Conservation (phyloP, 805 yeast genomes). For the Metschnikowia henanensis region DNA sequence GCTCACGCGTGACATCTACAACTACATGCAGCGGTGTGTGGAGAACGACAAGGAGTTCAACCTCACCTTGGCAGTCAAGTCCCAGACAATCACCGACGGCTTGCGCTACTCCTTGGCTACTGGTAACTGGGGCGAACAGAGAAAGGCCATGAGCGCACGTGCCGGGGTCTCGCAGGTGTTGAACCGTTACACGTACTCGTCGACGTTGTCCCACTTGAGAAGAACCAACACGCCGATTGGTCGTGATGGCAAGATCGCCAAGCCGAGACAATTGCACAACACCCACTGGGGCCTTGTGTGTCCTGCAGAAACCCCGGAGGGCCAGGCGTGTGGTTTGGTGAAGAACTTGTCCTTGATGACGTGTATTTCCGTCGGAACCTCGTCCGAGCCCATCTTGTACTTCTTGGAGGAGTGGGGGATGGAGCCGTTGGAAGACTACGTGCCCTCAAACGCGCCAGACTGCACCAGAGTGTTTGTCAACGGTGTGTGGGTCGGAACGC, state of each 20-base stretch:
- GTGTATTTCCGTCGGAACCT: conserved; percentile 96
- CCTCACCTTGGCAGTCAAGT: conserved; percentile 93
- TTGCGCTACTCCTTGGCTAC: conserved; percentile 97
- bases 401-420: conserved; percentile 99
- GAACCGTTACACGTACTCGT: conserved; percentile 96
- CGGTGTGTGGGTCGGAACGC: conserved; percentile 99
- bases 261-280: conserved; percentile 98
- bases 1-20: conserved; percentile 92
- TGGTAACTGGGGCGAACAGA: conserved; percentile 99
- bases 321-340: conserved; percentile 99
- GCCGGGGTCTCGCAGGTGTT: conserved; percentile 99
- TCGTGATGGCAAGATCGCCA: conserved; percentile 97
- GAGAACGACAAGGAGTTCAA: conserved; percentile 98
- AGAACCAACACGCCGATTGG: conserved; percentile 99
- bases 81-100: conserved; percentile 96
- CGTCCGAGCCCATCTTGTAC: conserved; percentile 92
- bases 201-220: conserved; percentile 97
- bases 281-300: conserved; percentile 99
- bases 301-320: conserved; percentile 99
- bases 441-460: conserved; percentile 87
- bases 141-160: conserved; percentile 97
- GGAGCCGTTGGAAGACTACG: conserved; percentile 96
- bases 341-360: conserved; percentile 96
- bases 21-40: conserved; percentile 98
- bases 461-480: conserved; percentile 94